A percentile compares a stretch with the other conserved stretches of the same genome.
These are phyloP conservation scores for Amanita polypyramis DNA, from an alignment of 768 basidiomycete species.

Conservation along the genomic window DNA sequence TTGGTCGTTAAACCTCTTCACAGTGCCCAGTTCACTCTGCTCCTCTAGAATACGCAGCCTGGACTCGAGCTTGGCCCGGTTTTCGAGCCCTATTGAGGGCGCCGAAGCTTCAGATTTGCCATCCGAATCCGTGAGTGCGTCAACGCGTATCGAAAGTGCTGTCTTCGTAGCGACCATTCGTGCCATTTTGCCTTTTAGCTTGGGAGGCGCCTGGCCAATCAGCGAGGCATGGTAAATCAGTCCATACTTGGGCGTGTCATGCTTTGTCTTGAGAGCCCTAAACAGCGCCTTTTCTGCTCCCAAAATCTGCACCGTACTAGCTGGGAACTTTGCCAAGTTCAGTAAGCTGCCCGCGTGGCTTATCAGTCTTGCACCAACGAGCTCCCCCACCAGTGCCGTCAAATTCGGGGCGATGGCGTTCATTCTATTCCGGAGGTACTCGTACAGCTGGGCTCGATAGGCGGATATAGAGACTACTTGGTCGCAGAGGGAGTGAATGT, in stretches of 20 bases:
- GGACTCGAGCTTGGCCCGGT: slow-evolving; percentile 92
- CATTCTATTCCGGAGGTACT: slow-evolving; percentile 98
- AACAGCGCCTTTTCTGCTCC: slow-evolving; percentile 98
- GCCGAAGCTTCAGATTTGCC: slow-evolving; percentile 78
- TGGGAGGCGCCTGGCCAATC: slow-evolving; percentile 94
- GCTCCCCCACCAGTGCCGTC: slow-evolving; percentile 85
- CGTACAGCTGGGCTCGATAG: slow-evolving; percentile 90
- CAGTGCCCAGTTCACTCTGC: slow-evolving; percentile 62
- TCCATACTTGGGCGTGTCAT: slow-evolving; percentile 98
- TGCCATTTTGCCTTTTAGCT: slow-evolving; percentile 99
- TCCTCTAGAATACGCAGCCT: slow-evolving; percentile 84
- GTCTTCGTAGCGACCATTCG: slow-evolving; percentile 99
- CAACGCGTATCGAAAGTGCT: slow-evolving; percentile 93
- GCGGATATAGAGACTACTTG: slow-evolving; percentile 95
- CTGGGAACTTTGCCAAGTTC: slow-evolving; percentile 94
- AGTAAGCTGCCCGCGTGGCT: slow-evolving; percentile 94
- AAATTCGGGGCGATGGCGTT: slow-evolving; percentile 95
- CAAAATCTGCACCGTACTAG: slow-evolving; percentile 95
- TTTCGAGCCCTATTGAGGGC: slow-evolving; percentile 84
- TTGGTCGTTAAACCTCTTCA: slow-evolving; percentile 49
- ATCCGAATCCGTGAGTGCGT: slow-evolving; percentile 88
- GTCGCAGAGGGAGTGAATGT: slow-evolving; percentile 95
- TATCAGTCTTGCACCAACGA: slow-evolving; percentile 87
- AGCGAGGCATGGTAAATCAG: slow-evolving; percentile 98
- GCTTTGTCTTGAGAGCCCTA: slow-evolving; percentile 96